Conservation (phyloP, 108 stramenopile genomes). For the Nannochloropsis gaditana region DNA sequence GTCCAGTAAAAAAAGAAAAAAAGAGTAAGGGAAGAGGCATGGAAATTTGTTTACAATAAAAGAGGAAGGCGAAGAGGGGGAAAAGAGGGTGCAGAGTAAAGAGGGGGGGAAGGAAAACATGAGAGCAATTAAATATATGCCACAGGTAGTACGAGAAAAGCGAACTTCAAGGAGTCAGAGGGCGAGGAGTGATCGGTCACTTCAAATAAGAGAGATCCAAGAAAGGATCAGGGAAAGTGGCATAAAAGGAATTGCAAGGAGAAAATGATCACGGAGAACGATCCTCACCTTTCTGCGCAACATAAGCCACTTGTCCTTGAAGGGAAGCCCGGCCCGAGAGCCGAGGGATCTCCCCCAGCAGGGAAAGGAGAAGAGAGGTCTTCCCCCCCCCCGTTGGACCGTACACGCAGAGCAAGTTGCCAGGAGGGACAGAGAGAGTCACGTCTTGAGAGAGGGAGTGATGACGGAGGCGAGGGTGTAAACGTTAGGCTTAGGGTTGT, state of each 20-base stretch:
- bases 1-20: neutral
- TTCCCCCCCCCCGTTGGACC: conserved; percentile 88
- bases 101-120: neutral
- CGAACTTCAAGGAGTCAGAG: too few relatives aligned
- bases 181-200: too few relatives aligned
- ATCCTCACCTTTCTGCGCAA: neutral
- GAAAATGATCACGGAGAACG: neutral
- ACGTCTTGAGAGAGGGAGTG: neutral
- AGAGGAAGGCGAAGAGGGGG: neutral
- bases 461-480: neutral
- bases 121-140: neutral
- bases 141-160: too few relatives aligned
- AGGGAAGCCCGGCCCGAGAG: conserved; percentile 61
- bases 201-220: too few relatives aligned
- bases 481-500: neutral
- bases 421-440: conserved; percentile 52
- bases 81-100: neutral
- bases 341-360: conserved; percentile 74
- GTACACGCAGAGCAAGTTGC: conserved; percentile 76
- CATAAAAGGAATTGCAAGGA: neutral
- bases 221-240: too few relatives aligned
- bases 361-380: conserved; percentile 71
- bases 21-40: neutral
- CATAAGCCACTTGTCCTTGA: conserved; percentile 69
- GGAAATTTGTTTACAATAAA: neutral